A percentile compares a stretch with the other conserved stretches of the same genome.
These are phyloP conservation scores for Brettanomyces nanus DNA, from an alignment of 805 yeast species.

Conservation along the genomic window DNA sequence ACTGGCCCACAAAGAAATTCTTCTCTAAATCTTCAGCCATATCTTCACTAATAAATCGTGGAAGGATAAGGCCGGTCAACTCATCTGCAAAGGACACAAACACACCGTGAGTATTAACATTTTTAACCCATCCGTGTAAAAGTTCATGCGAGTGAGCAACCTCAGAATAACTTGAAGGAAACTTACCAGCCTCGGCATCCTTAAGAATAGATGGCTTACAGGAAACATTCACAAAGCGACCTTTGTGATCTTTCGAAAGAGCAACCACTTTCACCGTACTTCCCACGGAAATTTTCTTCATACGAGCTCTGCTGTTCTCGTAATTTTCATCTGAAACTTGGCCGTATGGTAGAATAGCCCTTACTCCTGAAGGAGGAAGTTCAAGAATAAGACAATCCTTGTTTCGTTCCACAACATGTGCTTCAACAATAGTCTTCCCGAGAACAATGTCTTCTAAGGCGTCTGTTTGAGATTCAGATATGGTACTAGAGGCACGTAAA, in stretches of 20 bases:
- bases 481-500: slow-evolving; percentile 55
- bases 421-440: slow-evolving; percentile 58
- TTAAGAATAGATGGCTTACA: slow-evolving; percentile 59
- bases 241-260: slow-evolving; percentile 55
- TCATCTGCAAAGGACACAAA: slow-evolving; percentile 77
- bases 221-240: slow-evolving; percentile 54
- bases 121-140: slow-evolving; percentile 68
- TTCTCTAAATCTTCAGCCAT: slow-evolving; percentile 44
- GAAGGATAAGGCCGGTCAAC: slow-evolving; percentile 76
- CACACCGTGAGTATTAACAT: slow-evolving; percentile 71
- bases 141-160: slow-evolving; percentile 38
- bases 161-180: slow-evolving; percentile 59
- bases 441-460: slow-evolving; percentile 39
- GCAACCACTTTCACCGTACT: slow-evolving; percentile 49
- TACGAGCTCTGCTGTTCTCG: slow-evolving; percentile 59
- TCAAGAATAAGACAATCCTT: slow-evolving; percentile 68
- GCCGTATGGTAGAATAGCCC: slow-evolving; percentile 67
- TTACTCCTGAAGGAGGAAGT: slow-evolving; percentile 38
- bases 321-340: slow-evolving; percentile 71
- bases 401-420: slow-evolving; percentile 61
- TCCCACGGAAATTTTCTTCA: slow-evolving; percentile 61
- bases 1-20: slow-evolving; percentile 56
- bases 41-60: slow-evolving; percentile 56
- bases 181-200: slow-evolving; percentile 42
- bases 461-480: slow-evolving; percentile 38